Evolutionary conservation across 2,329 filamentous ascomycete species (phyloP).

Genomic region (Whalleya microplaca): DNA sequence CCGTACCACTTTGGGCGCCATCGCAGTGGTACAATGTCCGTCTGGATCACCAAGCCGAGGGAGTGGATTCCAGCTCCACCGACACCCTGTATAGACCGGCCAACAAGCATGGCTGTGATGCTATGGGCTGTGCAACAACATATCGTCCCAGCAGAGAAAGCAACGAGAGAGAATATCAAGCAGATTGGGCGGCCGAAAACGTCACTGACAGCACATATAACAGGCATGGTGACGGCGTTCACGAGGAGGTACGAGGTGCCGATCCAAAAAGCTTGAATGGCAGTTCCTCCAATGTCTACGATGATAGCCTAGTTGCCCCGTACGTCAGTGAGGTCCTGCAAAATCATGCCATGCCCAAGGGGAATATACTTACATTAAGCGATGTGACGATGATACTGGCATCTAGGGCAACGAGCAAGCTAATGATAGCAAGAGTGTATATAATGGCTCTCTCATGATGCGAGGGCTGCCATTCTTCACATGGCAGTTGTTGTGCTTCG

Average conservation of each 20-base stretch:
- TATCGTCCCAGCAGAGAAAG: constrained; percentile 50
- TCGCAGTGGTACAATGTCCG: constrained; percentile 47
- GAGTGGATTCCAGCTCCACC: constrained; percentile 47
- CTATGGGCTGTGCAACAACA: constrained; percentile 41
- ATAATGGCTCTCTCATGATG: constrained; percentile 31
- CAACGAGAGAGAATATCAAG: constrained; percentile 37
- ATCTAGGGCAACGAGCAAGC: constrained; percentile 30
- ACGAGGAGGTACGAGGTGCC: constrained; percentile 37
- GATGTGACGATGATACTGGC: constrained; percentile 31
- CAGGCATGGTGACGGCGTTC: constrained; percentile 34
- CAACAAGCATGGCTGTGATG: constrained; percentile 41
- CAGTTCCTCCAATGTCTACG: constrained; percentile 23
- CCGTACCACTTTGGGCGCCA: constrained; percentile 47
- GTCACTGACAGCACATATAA: constrained; percentile 14
- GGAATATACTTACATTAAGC: constrained; percentile 16
- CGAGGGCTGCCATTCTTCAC: constrained; percentile 26
- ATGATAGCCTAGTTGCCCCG: constrained; percentile 23
- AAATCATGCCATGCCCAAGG: neutral
- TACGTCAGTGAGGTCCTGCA: neutral
- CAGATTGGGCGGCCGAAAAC: constrained; percentile 25
- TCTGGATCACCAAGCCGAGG: constrained; percentile 45
- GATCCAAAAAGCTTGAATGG: constrained; percentile 35
- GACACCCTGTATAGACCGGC: constrained; percentile 45
- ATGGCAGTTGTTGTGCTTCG: neutral
- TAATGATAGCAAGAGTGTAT: constrained; percentile 30